A percentile compares a stretch with the other conserved stretches of the same genome.
Conservation (phyloP, 768 basidiomycete genomes). For the Pleurotus tuoliensis region DNA sequence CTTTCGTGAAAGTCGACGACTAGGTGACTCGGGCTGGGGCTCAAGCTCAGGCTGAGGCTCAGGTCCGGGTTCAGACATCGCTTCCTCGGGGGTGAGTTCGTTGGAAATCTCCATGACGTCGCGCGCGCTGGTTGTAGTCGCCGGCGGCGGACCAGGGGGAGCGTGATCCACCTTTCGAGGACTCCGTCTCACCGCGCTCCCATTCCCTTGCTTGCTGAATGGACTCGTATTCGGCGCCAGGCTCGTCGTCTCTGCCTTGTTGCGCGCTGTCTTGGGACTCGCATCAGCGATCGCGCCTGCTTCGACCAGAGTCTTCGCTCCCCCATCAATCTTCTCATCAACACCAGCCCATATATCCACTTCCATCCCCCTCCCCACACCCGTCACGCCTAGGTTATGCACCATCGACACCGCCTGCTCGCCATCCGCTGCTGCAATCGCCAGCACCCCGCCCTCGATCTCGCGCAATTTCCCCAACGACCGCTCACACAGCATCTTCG, state of each 20-base stretch:
- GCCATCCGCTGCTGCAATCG: slow-evolving; percentile 2
- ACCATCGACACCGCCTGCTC: slow-evolving; percentile 1
- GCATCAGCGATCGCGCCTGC: not conserved
- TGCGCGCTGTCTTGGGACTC: not conserved
- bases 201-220: not conserved
- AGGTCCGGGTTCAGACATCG: too few species aligned
- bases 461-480: slow-evolving; percentile 29
- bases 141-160: not conserved
- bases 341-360: slow-evolving; percentile 2
- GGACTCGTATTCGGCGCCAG: slow-evolving; percentile 1
- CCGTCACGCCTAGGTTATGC: not conserved
- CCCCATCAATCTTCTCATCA: not conserved
- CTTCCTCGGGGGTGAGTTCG: slow-evolving; percentile 6
- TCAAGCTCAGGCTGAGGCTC: not conserved
- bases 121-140: slow-evolving; percentile 1
- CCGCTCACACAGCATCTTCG: slow-evolving; percentile 36
- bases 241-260: not conserved
- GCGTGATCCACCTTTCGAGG: not conserved
- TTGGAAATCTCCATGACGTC: slow-evolving; percentile 9
- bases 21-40: not conserved
- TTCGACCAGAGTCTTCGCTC: not conserved
- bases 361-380: slow-evolving; percentile 1
- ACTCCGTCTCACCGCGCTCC: slow-evolving; percentile 8
- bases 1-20: not conserved
- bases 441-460: slow-evolving; percentile 12